Percentiles rank a stretch among this genome's conserved stretches.
Evolutionary conservation across 192 early-diverging fungal genomes (phyloP).

Genomic region (Chytriomyces sp.): DNA sequence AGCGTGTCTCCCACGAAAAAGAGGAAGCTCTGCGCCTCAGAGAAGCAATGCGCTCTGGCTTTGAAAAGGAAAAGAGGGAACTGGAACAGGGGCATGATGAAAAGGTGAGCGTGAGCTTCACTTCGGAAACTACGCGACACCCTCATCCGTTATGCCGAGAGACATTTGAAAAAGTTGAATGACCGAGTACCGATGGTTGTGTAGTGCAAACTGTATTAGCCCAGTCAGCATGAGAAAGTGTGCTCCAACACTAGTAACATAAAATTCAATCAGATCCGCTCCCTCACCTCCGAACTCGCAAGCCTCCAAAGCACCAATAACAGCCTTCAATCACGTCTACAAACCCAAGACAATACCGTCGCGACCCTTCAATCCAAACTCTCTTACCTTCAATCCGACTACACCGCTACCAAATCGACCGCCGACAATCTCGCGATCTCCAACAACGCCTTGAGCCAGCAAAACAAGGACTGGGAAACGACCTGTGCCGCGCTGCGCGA

Average conservation of each 20-base stretch:
- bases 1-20: slow-evolving; percentile 40
- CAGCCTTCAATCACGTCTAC: slow-evolving; percentile 34
- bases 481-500: background rate
- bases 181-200: no score
- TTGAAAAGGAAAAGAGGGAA: slow-evolving; percentile 31
- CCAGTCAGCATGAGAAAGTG: no score
- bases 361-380: slow-evolving; percentile 14
- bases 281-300: slow-evolving; percentile 22
- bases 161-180: no score
- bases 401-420: slow-evolving; percentile 24
- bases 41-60: slow-evolving; percentile 19
- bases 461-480: slow-evolving; percentile 31
- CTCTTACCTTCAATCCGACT: slow-evolving; percentile 14
- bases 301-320: slow-evolving; percentile 36
- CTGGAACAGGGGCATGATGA: slow-evolving; percentile 35
- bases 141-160: no score
- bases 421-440: slow-evolving; percentile 9
- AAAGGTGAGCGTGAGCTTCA: slow-evolving; percentile 24
- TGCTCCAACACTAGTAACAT: no score
- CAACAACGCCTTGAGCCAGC: slow-evolving; percentile 18
- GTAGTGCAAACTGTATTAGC: no score
- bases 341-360: slow-evolving; percentile 31
- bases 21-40: slow-evolving; percentile 28
- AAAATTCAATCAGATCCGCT: slow-evolving; percentile 6
- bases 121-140: background rate